Percentiles rank a stretch among this genome's conserved stretches.
phyloP scores from a whole-genome alignment of 179 eudicot species.

The Silene noctiflora region DNA sequence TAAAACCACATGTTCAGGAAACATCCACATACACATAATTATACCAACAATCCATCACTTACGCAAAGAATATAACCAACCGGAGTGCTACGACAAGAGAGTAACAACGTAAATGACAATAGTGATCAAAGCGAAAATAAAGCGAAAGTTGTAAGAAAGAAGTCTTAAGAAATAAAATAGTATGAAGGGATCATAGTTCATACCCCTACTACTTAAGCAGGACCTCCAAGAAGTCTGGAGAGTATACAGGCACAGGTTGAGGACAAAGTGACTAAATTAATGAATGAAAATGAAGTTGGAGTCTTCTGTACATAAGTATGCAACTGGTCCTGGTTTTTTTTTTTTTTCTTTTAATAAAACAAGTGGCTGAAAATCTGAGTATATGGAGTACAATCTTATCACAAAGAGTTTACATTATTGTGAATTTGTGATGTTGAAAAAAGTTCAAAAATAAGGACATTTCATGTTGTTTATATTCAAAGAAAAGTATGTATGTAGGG shows the following conservation, averaged over 20 bases:
- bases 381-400: not conserved
- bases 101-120: not conserved
- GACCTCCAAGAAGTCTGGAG: constrained; percentile 19
- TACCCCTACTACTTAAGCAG: not conserved
- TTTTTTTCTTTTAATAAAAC: not conserved
- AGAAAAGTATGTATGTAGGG: not conserved
- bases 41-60: not conserved
- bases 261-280: not conserved
- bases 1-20: not conserved
- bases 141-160: not conserved
- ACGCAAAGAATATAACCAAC: not conserved
- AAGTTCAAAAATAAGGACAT: not conserved
- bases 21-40: not conserved
- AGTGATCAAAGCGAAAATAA: not conserved
- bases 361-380: constrained; percentile 11
- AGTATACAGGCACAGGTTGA: not conserved
- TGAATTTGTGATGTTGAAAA: not conserved
- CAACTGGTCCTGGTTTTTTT: not conserved
- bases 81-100: not conserved
- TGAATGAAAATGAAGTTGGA: constrained; percentile 10
- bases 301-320: not conserved
- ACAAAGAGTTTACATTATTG: constrained; percentile 1
- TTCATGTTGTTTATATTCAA: not conserved
- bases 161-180: not conserved
- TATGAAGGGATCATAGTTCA: not conserved